Evolutionary conservation across 192 early-diverging fungal species (phyloP).

Genomic region (Rhizophagus prolifer): DNA sequence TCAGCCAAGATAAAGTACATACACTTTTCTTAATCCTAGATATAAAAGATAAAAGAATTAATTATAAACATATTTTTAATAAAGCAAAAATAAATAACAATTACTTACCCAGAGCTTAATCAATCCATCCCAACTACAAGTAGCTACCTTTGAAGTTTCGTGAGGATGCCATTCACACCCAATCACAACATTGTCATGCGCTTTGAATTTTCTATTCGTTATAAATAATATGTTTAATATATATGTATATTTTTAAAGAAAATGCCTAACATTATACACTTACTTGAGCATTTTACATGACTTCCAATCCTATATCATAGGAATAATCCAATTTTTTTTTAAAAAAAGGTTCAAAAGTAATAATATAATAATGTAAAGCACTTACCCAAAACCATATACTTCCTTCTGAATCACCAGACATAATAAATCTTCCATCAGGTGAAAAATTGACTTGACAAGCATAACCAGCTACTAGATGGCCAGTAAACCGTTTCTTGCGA

Average conservation of each 20-base stretch:
- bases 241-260: too few species aligned
- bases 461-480: constrained; percentile 95
- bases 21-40: not conserved
- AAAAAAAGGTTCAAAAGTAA: not conserved
- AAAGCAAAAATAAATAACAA: not conserved
- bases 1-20: too few species aligned
- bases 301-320: constrained; percentile 91
- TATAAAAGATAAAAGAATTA: not conserved
- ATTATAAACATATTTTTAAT: not conserved
- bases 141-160: constrained; percentile 87
- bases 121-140: constrained; percentile 92
- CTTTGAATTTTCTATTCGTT: constrained; percentile 71
- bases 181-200: constrained; percentile 89
- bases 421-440: constrained; percentile 85
- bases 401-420: constrained; percentile 91
- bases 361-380: not conserved
- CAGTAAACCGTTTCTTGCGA: constrained; percentile 87
- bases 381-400: constrained; percentile 84
- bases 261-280: constrained; percentile 10
- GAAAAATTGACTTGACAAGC: constrained; percentile 93
- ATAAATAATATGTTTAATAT: not conserved
- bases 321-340: too few species aligned
- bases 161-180: constrained; percentile 95
- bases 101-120: constrained; percentile 81
- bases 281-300: constrained; percentile 74